Percentiles rank a stretch among this genome's conserved stretches.
phyloP scores from a whole-genome alignment of 768 basidiomycete genomes.

The Lactarius tabidus region DNA sequence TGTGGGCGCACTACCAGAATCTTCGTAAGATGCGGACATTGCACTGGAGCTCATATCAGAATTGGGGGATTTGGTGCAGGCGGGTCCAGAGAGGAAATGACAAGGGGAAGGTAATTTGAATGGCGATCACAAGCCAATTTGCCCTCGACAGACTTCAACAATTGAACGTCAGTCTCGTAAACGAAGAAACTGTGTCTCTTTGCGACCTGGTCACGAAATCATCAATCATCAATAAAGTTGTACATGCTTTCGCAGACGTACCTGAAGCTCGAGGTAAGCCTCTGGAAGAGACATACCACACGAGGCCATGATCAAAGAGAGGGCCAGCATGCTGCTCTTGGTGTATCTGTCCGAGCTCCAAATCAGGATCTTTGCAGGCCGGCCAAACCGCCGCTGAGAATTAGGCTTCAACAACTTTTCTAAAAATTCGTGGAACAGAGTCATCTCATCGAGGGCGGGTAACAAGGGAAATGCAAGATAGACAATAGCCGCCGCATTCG shows the following conservation, averaged over 20 bases:
- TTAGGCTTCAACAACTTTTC: slow-evolving; percentile 59
- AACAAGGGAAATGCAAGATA: slow-evolving; percentile 72
- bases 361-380: slow-evolving; percentile 69
- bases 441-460: slow-evolving; percentile 52
- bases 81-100: slow-evolving; percentile 13
- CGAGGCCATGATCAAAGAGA: slow-evolving; percentile 81
- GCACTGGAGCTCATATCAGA: slow-evolving; percentile 25
- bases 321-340: slow-evolving; percentile 83
- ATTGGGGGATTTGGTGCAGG: slow-evolving; percentile 7
- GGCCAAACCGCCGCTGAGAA: slow-evolving; percentile 26
- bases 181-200: slow-evolving; percentile 88
- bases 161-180: slow-evolving; percentile 72
- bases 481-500: slow-evolving; percentile 65
- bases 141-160: slow-evolving; percentile 68
- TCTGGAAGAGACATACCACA: slow-evolving; percentile 69
- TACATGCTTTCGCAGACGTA: slow-evolving; percentile 26
- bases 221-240: background rate
- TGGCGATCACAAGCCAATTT: slow-evolving; percentile 36
- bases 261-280: slow-evolving; percentile 88
- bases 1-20: slow-evolving; percentile 14
- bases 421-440: slow-evolving; percentile 63
- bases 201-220: slow-evolving; percentile 36
- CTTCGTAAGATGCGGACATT: slow-evolving; percentile 32
- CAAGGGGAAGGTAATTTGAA: slow-evolving; percentile 10
- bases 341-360: slow-evolving; percentile 91